These are phyloP conservation scores for Dimocarpus longan DNA, from an alignment of 345 rosid species.

Conservation along the genomic window DNA sequence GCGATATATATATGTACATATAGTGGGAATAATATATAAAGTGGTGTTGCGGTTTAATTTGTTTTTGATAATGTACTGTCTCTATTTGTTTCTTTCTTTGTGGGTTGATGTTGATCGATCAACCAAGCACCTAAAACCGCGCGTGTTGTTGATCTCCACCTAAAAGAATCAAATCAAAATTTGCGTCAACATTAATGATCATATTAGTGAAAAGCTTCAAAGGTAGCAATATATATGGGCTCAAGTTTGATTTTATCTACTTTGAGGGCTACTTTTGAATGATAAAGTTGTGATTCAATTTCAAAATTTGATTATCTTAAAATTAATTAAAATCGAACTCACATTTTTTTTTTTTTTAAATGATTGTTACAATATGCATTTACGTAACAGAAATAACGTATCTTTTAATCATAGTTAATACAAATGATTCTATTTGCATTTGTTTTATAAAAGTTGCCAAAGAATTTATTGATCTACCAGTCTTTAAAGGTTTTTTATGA, in stretches of 20 bases:
- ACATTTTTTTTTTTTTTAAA: not conserved
- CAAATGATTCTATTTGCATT: not conserved
- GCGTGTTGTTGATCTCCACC: not conserved
- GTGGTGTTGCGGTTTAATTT: not conserved
- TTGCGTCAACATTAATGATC: constrained; percentile 4
- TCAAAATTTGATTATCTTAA: too few species aligned
- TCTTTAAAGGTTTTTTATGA: too few species aligned
- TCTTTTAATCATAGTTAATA: too few species aligned
- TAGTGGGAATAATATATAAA: too few species aligned
- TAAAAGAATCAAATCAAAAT: not conserved
- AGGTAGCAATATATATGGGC: not conserved
- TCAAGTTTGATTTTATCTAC: not conserved
- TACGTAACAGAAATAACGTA: not conserved
- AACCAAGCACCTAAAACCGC: not conserved
- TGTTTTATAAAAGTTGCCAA: not conserved
- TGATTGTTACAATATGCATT: not conserved
- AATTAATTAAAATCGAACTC: too few species aligned
- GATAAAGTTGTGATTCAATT: not conserved
- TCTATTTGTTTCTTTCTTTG: not conserved
- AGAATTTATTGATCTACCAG: too few species aligned
- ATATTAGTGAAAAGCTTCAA: not conserved
- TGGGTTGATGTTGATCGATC: not conserved
- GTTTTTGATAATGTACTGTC: not conserved
- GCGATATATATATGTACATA: too few species aligned
- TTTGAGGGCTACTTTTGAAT: not conserved